Evolutionary conservation across 108 stramenopile genomes (phyloP), one percentile per base, ranked within the genome.

Genomic region (Nitzschia palea): DNA sequence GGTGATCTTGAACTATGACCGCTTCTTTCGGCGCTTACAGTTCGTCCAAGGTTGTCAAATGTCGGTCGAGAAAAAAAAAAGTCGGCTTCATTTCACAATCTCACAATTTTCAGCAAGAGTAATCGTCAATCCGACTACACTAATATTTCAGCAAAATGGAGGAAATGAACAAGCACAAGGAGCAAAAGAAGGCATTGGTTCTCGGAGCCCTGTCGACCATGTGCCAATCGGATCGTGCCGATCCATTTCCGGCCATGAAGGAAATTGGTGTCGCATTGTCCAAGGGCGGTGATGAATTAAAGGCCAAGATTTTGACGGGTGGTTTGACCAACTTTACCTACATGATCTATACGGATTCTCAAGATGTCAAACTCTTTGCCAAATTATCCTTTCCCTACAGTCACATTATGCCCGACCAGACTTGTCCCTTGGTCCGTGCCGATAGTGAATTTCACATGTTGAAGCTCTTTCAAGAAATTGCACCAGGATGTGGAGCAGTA

Each of bases 291-390:
- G 32, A 47, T 15, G 36, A 53, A 25, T 18, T 66, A 6, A 27
- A 52, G 5, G 32, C 35, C 12, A 35, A n/a, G 0, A 66, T 66
- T 2, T 34, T 66, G 52, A 53, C 65, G 3, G 65, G 65, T 22
- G 67, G 67, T 9, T 36, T 45, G 0, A 40, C 55, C 43, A 68
- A 68, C 43, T 68, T 30, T 36, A 27, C 55, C 28, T 68, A 68
- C 43, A 59, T 45, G 40, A 17, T 68, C 22, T 56, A 44, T n/a
- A 34, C 55, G 6, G 44, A 44, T 20, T 45, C 14, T 2, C 22
- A 45, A 2, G 67, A 68, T 9, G 55, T 28, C 23, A 36, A 33
- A 18, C 57, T 68, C 23, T 68, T 68, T 44, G 67, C 67, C 56
- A 68, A 68, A 22, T 12, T 68, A 12, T 57, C 45, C 18, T 68